Conservation (phyloP, 345 rosid species). For the Hypericum androsaemum region DNA sequence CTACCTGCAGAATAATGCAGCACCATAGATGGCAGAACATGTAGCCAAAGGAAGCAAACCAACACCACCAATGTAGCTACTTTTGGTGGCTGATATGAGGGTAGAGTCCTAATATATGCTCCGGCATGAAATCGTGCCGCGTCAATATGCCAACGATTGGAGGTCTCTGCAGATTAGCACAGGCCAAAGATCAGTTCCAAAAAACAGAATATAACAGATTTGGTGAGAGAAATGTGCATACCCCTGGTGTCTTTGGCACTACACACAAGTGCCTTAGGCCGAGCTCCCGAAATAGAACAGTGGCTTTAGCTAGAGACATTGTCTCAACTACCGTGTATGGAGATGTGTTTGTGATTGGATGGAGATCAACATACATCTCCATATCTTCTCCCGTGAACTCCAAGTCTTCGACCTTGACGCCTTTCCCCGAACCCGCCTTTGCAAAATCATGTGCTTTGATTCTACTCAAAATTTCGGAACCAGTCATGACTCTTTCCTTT, state of each 20-base stretch:
- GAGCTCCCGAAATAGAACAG: conserved; percentile 71
- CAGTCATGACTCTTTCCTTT: conserved; percentile 29
- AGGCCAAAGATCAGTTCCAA: neutral
- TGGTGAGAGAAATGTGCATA: conserved; percentile 22
- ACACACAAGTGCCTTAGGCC: conserved; percentile 84
- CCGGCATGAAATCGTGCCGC: conserved; percentile 86
- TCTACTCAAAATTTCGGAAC: conserved; percentile 33
- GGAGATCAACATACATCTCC: conserved; percentile 95
- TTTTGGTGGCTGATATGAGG: conserved; percentile 37
- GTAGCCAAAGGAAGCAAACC: no score
- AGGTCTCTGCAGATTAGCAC: conserved; percentile 51
- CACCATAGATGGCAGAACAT: no score
- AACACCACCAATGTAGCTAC: neutral
- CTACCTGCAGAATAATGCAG: no score
- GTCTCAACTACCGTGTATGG: conserved; percentile 85
- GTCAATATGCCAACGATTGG: conserved; percentile 87
- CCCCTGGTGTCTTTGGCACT: conserved; percentile 78
- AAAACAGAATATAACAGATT: neutral
- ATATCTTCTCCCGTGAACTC: conserved; percentile 55
- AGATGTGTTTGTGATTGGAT: conserved; percentile 69
- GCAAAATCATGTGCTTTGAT: conserved; percentile 74
- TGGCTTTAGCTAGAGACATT: conserved; percentile 75
- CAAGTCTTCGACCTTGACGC: conserved; percentile 68
- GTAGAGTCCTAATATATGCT: conserved; percentile 65
- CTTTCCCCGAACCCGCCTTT: conserved; percentile 75